Evolutionary conservation across 495 filamentous ascomycete genomes (phyloP).

Genomic region (Aspergillus saccharolyticus): DNA sequence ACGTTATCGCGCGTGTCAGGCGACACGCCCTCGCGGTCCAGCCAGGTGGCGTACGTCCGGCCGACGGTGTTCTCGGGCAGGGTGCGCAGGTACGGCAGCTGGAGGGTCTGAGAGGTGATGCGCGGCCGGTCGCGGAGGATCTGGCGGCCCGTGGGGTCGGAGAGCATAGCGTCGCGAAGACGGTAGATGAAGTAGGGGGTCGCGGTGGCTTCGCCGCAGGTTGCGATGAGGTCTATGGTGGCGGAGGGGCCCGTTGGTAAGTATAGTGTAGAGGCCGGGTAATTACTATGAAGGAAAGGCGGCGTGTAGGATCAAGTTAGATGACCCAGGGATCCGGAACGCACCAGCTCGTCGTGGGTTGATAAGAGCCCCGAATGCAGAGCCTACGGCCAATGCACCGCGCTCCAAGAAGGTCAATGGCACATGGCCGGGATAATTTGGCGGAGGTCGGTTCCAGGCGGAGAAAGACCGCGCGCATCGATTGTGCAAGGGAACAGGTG

Average conservation of each 20-base stretch:
- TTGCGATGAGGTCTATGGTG: constrained; percentile 77
- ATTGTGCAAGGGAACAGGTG: constrained; percentile 5
- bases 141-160: constrained; percentile 74
- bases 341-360: constrained; percentile 75
- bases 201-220: constrained; percentile 87
- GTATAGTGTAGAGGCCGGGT: background rate
- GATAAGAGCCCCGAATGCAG: constrained; percentile 70
- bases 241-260: background rate
- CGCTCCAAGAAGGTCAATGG: constrained; percentile 77
- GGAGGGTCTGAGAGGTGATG: constrained; percentile 73
- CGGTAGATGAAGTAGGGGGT: constrained; percentile 93
- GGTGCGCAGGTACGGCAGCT: constrained; percentile 62
- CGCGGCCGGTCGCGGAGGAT: constrained; percentile 88
- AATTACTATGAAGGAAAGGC: constrained; percentile 2
- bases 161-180: constrained; percentile 87
- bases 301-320: background rate
- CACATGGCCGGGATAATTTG: constrained; percentile 80
- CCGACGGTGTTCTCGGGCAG: constrained; percentile 75
- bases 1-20: constrained; percentile 82
- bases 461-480: constrained; percentile 53
- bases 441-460: constrained; percentile 68
- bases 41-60: constrained; percentile 78
- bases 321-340: constrained; percentile 1
- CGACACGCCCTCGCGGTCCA: constrained; percentile 86
- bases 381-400: constrained; percentile 72